Conservation (phyloP, 768 basidiomycete species). For the Lenzites betulinus region DNA sequence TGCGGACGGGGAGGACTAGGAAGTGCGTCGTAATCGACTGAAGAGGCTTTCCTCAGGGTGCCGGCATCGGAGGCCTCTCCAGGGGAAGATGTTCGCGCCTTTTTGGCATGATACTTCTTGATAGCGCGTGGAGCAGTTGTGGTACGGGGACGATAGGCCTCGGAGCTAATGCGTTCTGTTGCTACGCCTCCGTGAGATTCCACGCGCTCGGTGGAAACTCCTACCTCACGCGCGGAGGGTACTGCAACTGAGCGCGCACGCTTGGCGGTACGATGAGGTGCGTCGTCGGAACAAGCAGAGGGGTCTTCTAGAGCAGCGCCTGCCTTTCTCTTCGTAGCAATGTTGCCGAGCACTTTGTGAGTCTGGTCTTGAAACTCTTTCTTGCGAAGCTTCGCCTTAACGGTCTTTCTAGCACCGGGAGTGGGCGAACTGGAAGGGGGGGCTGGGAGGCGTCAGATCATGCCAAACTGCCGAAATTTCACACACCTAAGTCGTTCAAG, state of each 20-base stretch:
- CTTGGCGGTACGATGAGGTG: too few relatives aligned
- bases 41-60: neutral
- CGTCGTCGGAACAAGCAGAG: too few relatives aligned
- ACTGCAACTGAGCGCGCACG: neutral
- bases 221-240: too few relatives aligned
- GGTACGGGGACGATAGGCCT: constrained; percentile 14
- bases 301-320: neutral
- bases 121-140: constrained; percentile 26
- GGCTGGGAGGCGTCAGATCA: neutral
- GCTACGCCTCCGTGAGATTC: neutral
- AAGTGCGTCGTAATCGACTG: constrained; percentile 37
- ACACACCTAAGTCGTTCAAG: constrained; percentile 10
- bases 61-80: neutral
- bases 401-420: constrained; percentile 17
- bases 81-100: constrained; percentile 38
- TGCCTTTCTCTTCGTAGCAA: constrained; percentile 19
- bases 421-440: constrained; percentile 19
- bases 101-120: constrained; percentile 34
- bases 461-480: too few relatives aligned
- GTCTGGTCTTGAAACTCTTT: neutral
- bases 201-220: neutral
- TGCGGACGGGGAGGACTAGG: constrained; percentile 23
- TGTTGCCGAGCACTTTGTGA: neutral
- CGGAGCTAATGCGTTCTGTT: constrained; percentile 1
- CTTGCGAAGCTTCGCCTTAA: constrained; percentile 26